Evolutionary conservation across 495 filamentous ascomycete species (phyloP).

Genomic region (Penicillium salamii): DNA sequence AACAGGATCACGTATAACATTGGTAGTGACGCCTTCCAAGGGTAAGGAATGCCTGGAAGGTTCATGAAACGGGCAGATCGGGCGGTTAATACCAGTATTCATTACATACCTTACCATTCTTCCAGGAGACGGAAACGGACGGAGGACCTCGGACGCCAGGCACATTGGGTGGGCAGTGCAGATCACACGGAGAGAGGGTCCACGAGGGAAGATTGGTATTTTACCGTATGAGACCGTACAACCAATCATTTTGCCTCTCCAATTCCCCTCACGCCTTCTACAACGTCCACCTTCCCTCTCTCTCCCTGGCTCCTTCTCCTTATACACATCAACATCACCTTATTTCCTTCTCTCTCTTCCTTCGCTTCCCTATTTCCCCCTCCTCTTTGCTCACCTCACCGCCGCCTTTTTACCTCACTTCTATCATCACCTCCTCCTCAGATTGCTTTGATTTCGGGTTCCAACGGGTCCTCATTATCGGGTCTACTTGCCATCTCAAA

Average conservation of each 20-base stretch:
- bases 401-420: neutral
- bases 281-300: slow-evolving; percentile 8
- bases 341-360: slow-evolving; percentile 13
- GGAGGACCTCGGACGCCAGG: slow-evolving; percentile 5
- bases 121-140: slow-evolving; percentile 16
- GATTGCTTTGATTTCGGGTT: slow-evolving; percentile 2
- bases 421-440: slow-evolving; percentile 12
- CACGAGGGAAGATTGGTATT: slow-evolving; percentile 14
- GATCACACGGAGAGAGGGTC: slow-evolving; percentile 8
- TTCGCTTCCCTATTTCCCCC: slow-evolving; percentile 11
- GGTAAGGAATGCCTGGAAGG: slow-evolving; percentile 31
- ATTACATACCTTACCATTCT: slow-evolving; percentile 7
- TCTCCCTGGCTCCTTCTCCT: slow-evolving; percentile 14
- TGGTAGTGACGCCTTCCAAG: slow-evolving; percentile 18
- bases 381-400: neutral
- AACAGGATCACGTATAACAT: slow-evolving; percentile 2
- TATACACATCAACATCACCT: slow-evolving; percentile 27
- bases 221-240: slow-evolving; percentile 8
- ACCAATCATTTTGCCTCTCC: slow-evolving; percentile 10
- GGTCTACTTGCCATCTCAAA: neutral
- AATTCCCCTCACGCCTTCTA: slow-evolving; percentile 12
- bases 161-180: neutral
- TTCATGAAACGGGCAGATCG: slow-evolving; percentile 22
- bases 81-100: slow-evolving; percentile 6
- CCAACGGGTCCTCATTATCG: slow-evolving; percentile 5